These are phyloP conservation scores for Onygenales sp. DNA, from an alignment of 2,329 filamentous ascomycete species.

Conservation along the genomic window DNA sequence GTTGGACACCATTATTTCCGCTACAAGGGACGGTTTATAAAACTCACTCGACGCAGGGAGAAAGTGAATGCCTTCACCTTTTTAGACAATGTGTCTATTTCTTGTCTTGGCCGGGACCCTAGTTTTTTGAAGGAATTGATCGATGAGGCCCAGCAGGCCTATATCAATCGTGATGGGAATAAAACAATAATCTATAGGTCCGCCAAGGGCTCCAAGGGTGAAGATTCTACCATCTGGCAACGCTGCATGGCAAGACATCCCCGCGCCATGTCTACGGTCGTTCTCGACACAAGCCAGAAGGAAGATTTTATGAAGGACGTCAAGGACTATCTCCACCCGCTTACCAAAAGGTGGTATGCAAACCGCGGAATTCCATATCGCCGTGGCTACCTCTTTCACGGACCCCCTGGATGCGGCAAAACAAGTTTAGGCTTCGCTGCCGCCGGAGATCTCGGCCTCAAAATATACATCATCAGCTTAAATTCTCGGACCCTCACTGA, in stretches of 20 bases:
- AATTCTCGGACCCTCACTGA: constrained; percentile 55
- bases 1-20: constrained; percentile 61
- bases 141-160: constrained; percentile 26
- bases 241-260: constrained; percentile 36
- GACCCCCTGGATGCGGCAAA: constrained; percentile 73
- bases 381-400: constrained; percentile 71
- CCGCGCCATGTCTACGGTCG: constrained; percentile 45
- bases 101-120: constrained; percentile 26
- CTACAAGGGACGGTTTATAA: constrained; percentile 50
- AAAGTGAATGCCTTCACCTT: constrained; percentile 15
- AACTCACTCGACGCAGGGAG: constrained; percentile 21
- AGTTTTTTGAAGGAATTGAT: constrained; percentile 25
- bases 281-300: constrained; percentile 43
- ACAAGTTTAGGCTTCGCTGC: constrained; percentile 61
- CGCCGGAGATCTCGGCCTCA: constrained; percentile 59
- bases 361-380: constrained; percentile 79
- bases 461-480: constrained; percentile 63
- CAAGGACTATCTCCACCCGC: constrained; percentile 47
- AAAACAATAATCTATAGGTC: constrained; percentile 31
- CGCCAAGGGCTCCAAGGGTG: constrained; percentile 11
- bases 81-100: constrained; percentile 21
- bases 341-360: constrained; percentile 60
- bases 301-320: constrained; percentile 42
- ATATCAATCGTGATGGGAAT: constrained; percentile 25
- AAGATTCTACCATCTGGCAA: constrained; percentile 19